phyloP scores from a whole-genome alignment of 2,329 filamentous ascomycete species.

The Penicillium rolfsii region DNA sequence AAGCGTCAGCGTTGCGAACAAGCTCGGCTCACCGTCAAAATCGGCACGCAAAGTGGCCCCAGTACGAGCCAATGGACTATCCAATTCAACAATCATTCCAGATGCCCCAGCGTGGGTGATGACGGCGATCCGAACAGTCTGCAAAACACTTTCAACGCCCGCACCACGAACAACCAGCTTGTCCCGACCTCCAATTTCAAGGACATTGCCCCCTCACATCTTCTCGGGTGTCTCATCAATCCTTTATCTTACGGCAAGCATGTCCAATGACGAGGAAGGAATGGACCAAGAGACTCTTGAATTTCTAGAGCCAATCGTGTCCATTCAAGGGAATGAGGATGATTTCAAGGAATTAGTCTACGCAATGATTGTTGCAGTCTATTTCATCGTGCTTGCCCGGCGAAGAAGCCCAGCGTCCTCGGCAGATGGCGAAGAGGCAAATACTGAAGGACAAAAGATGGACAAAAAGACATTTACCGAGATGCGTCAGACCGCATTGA shows the following conservation, averaged over 20 bases:
- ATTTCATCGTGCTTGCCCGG: slow-evolving; percentile 52
- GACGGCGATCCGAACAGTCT: slow-evolving; percentile 67
- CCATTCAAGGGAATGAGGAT: slow-evolving; percentile 51
- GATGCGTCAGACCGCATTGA: slow-evolving; percentile 45
- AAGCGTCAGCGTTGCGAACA: slow-evolving; percentile 37
- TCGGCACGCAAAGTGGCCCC: slow-evolving; percentile 26
- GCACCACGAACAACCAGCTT: slow-evolving; percentile 41
- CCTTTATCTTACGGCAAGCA: slow-evolving; percentile 50
- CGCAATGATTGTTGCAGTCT: slow-evolving; percentile 48
- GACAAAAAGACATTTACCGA: slow-evolving; percentile 48
- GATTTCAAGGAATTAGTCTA: slow-evolving; percentile 46
- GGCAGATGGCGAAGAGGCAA: slow-evolving; percentile 15
- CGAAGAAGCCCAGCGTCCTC: slow-evolving; percentile 47
- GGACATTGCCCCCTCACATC: slow-evolving; percentile 69
- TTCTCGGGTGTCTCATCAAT: slow-evolving; percentile 70
- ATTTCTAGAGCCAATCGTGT: slow-evolving; percentile 44
- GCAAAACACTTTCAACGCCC: slow-evolving; percentile 63
- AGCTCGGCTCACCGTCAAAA: slow-evolving; percentile 25
- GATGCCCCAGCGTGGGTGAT: slow-evolving; percentile 68
- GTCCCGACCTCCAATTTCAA: slow-evolving; percentile 44
- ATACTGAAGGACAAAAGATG: slow-evolving; percentile 36
- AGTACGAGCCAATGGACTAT: slow-evolving; percentile 24
- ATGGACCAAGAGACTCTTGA: slow-evolving; percentile 44
- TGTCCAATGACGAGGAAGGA: slow-evolving; percentile 53
- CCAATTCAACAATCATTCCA: slow-evolving; percentile 35